Percentiles rank a stretch among this genome's conserved stretches.
phyloP scores from a whole-genome alignment of 2,329 filamentous ascomycete species.

The Aspergillus pseudoglaucus region DNA sequence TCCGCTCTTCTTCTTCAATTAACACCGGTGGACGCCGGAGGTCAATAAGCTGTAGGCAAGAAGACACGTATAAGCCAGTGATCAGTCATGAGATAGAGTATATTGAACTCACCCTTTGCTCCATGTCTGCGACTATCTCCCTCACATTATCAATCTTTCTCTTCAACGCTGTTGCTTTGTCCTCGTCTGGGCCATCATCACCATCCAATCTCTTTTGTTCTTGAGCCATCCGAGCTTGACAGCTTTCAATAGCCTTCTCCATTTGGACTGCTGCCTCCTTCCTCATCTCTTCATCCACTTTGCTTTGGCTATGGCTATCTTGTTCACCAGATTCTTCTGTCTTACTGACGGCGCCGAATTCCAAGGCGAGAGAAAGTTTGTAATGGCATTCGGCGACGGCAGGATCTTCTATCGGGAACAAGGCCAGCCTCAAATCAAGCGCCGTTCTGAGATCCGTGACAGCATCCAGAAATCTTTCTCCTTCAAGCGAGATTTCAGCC shows the following conservation, averaged over 20 bases:
- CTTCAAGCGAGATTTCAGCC: constrained; percentile 94
- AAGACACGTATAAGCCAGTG: constrained; percentile 6
- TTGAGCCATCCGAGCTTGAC: constrained; percentile 47
- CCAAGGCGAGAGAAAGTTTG: constrained; percentile 89
- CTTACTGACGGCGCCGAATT: constrained; percentile 75
- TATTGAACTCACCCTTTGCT: constrained; percentile 44
- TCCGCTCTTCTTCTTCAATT: constrained; percentile 32
- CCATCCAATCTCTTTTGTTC: constrained; percentile 43
- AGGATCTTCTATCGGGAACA: constrained; percentile 74
- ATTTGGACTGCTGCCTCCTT: constrained; percentile 54
- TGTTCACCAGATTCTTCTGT: constrained; percentile 21
- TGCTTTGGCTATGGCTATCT: constrained; percentile 33
- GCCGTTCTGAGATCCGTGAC: constrained; percentile 74
- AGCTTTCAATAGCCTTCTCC: constrained; percentile 55
- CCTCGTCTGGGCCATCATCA: constrained; percentile 35
- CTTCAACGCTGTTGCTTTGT: constrained; percentile 34
- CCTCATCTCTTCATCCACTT: constrained; percentile 49
- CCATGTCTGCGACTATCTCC: constrained; percentile 56
- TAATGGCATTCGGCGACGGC: constrained; percentile 91
- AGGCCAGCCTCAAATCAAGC: constrained; percentile 68
- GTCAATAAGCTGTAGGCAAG: constrained; percentile 44
- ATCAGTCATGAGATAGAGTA: constrained; percentile 4
- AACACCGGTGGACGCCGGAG: constrained; percentile 50
- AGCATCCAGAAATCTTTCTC: constrained; percentile 85
- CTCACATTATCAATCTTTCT: constrained; percentile 52